These are phyloP conservation scores for Phlebiopsis gigantea DNA, from an alignment of 768 basidiomycete species.

Conservation along the genomic window DNA sequence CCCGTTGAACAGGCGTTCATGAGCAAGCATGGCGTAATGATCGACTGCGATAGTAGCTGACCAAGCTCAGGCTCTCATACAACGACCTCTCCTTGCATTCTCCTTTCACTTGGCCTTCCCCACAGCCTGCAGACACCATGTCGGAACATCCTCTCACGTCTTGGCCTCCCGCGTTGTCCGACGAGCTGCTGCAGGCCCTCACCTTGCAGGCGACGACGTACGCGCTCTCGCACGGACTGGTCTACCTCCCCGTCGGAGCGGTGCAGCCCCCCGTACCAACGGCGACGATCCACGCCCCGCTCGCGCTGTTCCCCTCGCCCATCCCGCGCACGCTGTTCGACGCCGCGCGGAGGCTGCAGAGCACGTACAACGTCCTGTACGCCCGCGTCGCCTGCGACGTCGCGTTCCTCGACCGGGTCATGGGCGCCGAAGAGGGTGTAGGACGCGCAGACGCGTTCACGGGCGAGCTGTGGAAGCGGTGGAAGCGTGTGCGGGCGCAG, in stretches of 20 bases:
- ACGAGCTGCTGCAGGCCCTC: constrained; percentile 53
- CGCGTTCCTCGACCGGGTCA: constrained; percentile 74
- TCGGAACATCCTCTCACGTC: not conserved
- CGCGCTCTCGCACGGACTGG: constrained; percentile 77
- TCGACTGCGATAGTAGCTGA: constrained; percentile 6
- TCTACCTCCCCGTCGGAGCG: constrained; percentile 64
- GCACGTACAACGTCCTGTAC: constrained; percentile 80
- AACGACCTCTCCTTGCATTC: not conserved
- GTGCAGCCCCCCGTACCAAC: constrained; percentile 47
- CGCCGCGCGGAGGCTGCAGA: constrained; percentile 62
- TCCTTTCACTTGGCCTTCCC: not conserved
- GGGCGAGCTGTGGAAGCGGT: constrained; percentile 79
- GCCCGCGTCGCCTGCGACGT: constrained; percentile 75
- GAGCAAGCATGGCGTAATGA: constrained; percentile 13
- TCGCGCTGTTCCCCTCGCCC: constrained; percentile 84
- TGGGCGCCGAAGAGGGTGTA: constrained; percentile 76
- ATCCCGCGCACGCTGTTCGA: constrained; percentile 72
- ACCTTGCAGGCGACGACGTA: constrained; percentile 70
- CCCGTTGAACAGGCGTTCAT: not conserved
- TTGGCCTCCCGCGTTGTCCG: constrained; percentile 74
- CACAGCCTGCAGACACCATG: not conserved
- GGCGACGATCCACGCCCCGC: constrained; percentile 85
- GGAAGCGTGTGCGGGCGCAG: constrained; percentile 69
- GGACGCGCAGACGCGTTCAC: constrained; percentile 85
- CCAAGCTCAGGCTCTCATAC: constrained; percentile 1